Evolutionary conservation across 2,329 filamentous ascomycete genomes (phyloP), one percentile per base, ranked within the genome.

Genomic region (Aquanectria penicillioides): DNA sequence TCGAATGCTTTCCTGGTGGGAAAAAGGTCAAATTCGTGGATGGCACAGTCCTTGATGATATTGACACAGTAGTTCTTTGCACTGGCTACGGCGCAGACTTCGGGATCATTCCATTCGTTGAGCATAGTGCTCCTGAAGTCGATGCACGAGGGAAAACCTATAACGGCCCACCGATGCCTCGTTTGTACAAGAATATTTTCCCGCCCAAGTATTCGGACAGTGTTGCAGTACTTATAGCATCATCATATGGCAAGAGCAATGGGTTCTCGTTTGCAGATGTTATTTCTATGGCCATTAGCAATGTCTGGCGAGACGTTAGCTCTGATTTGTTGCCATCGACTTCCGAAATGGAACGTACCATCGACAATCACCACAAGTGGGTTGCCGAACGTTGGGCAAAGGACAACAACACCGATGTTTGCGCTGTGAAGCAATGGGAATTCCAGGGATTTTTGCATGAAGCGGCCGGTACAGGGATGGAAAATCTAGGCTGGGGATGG

Each of bases 101-200:
- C 23, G 26, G 20, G 10, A 46, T 65, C 9, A 38, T 63, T 2
- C 65, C 66, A 5, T 66, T 67, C n/a, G 43, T 71, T 28, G 57
- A 68, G 37, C 65, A 48, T 6, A 71, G 59, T 57, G 55, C 43
- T 23, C 68, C 68, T 3, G 31, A 49, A n/a, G 15, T n/a, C n/a
- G 52, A 56, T 15, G 33, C 12, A 12, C 12, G 55, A 6, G 38
- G 53, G 3, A 44, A 65, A 5, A 67, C 69, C 2, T 74, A 73
- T 10, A 69, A 65, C 6, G 72, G 71, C 4, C 69, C 68, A 29
- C 59, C 68, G 0, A 69, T 77, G 1, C 67, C 71, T 2, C 62
- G 71, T 3, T 61, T 80, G 0, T 80, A 76, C 48, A 74, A 75
- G 55, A 79, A 79, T 58, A 68, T 78, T 3, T 79, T 80, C 59